These are phyloP conservation scores for Polygonum maritimum DNA, from an alignment of 148 eudicot genomes.

Conservation along the genomic window DNA sequence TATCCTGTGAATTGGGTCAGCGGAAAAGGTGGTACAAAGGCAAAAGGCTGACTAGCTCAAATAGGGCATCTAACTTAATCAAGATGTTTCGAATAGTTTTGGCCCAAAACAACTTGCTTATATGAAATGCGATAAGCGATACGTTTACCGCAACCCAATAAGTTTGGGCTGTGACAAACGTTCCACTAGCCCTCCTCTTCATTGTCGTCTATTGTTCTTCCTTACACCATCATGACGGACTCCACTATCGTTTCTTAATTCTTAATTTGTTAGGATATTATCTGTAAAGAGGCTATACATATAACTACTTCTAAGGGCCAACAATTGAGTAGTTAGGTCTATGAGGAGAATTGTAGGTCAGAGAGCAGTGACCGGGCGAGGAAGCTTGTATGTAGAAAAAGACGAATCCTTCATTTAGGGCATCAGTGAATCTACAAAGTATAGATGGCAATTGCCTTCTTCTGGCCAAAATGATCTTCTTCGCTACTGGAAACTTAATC, in stretches of 20 bases:
- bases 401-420: neutral
- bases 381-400: neutral
- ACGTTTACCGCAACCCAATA: too few relatives aligned
- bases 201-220: neutral
- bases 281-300: neutral
- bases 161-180: neutral
- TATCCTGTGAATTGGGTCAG: neutral
- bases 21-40: neutral
- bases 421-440: neutral
- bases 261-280: neutral
- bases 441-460: neutral
- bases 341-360: neutral
- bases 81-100: neutral
- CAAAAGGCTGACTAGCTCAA: neutral
- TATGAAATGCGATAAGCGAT: too few relatives aligned
- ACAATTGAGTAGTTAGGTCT: neutral
- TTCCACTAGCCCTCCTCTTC: neutral
- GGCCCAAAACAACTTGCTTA: too few relatives aligned
- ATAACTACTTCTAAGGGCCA: neutral
- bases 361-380: neutral
- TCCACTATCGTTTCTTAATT: neutral
- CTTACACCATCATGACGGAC: neutral
- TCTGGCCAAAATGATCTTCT: neutral
- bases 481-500: neutral
- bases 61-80: neutral